Evolutionary conservation across 108 stramenopile genomes (phyloP).

Genomic region (Cyclotella atomus): DNA sequence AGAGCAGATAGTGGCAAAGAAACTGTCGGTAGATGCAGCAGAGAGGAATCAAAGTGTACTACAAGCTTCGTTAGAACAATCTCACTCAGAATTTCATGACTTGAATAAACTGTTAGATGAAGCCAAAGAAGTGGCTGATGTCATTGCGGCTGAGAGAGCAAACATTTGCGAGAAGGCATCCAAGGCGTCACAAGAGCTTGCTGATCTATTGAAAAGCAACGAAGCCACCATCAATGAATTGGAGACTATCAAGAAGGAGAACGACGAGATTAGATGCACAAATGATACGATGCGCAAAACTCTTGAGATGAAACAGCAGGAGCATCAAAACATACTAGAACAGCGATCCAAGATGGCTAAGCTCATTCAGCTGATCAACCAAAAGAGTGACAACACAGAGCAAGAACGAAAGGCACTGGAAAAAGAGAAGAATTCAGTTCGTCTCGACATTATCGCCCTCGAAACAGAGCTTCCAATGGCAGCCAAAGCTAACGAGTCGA

Average conservation of each 20-base stretch:
- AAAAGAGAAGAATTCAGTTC: background rate
- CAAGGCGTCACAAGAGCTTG: background rate
- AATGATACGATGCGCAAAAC: constrained; percentile 3
- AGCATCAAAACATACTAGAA: constrained; percentile 2
- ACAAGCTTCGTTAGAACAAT: background rate
- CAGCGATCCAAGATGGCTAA: constrained; percentile 7
- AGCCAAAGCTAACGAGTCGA: constrained; percentile 9
- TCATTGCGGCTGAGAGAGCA: background rate
- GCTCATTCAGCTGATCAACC: background rate
- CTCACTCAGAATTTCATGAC: constrained; percentile 4
- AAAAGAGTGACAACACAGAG: background rate
- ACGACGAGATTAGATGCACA: background rate
- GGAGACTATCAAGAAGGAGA: constrained; percentile 3
- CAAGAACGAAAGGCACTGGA: constrained; percentile 3
- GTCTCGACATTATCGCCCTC: background rate
- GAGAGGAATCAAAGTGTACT: constrained; percentile 2
- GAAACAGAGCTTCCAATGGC: constrained; percentile 27
- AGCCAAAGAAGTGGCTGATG: constrained; percentile 8
- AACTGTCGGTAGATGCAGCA: background rate
- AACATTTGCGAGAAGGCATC: background rate
- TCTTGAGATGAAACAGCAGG: constrained; percentile 1
- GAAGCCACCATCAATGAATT: background rate
- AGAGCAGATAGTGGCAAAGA: constrained; percentile 1
- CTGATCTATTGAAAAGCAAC: background rate
- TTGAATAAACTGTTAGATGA: background rate